Base-by-base conservation (phyloP, 768 basidiomycete genomes). In the Hypsizygus marmoreus region DNA sequence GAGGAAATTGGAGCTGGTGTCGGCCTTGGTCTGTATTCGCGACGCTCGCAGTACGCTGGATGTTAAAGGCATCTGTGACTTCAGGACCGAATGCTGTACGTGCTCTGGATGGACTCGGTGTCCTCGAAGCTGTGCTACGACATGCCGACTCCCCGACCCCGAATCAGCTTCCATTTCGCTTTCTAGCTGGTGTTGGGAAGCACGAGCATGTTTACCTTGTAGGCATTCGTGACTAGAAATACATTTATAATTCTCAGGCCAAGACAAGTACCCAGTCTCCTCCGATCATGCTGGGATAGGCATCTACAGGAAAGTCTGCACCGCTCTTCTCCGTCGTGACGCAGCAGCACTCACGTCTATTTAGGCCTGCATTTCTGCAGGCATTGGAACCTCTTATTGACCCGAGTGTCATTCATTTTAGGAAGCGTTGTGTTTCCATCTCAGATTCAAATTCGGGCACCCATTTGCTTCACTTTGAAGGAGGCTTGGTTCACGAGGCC, bases 1-100 rank as follows among this genome's bases (percentile, higher is more conserved):
- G 72, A 67, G 19, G 77, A 81, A 59, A 67, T 80, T 30, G 80
- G 80, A 8, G 78, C 79, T n/a, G 79, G 77, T 9, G 72, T 82
- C 32, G 75, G 70, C 13, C 48, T 82, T 16, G 79, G 78, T 76
- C 40, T 50, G 61, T 39, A 28, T n/a, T 20, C 30, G 12, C 12
- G 31, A 34, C 16, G 13, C 8, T 20, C 24, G 14, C 1, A 36
- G 22, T 11, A 17, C 16, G 2, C 35, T 7, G 32, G 22, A 28
- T 24, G n/a, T 11, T 24, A 24, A 13, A 5, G 13, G 24, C 22
- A 44, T 28, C 34, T 24, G n/a, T 47, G 12, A 30, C 14, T 16
- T 11, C 30, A 80, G 77, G 79, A 1, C 70, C 77, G 2, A 82
- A 82, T 56, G 75, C 75, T 6, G 51, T 79, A 6, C 69, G 69